Evolutionary conservation across 805 yeast species (phyloP).

Genomic region (Kodamaea kaohsiungensis): DNA sequence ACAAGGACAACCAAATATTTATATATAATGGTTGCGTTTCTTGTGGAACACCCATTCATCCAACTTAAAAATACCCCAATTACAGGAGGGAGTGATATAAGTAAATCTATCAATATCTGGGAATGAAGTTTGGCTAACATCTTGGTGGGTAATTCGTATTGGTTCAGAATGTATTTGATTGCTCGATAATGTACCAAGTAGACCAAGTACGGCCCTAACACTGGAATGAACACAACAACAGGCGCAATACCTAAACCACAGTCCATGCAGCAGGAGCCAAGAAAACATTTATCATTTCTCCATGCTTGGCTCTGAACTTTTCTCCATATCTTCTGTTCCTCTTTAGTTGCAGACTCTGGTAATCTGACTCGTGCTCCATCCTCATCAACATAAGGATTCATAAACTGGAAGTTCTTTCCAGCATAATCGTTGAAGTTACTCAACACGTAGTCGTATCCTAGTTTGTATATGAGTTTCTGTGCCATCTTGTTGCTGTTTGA

Average conservation of each 20-base stretch:
- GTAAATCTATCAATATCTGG: slow-evolving; percentile 71
- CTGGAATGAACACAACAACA: slow-evolving; percentile 68
- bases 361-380: slow-evolving; percentile 63
- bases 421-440: slow-evolving; percentile 68
- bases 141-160: slow-evolving; percentile 56
- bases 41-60: slow-evolving; percentile 82
- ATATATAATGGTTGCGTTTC: slow-evolving; percentile 84
- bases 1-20: slow-evolving; percentile 15
- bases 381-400: slow-evolving; percentile 64
- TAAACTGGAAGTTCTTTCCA: slow-evolving; percentile 61
- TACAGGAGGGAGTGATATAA: slow-evolving; percentile 76
- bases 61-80: slow-evolving; percentile 78
- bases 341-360: slow-evolving; percentile 50
- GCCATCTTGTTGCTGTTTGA: background rate
- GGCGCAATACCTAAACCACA: slow-evolving; percentile 83
- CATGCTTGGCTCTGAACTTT: slow-evolving; percentile 76
- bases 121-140: slow-evolving; percentile 71
- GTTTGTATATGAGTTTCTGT: slow-evolving; percentile 2
- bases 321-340: slow-evolving; percentile 72
- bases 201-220: slow-evolving; percentile 82
- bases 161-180: slow-evolving; percentile 57
- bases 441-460: slow-evolving; percentile 53
- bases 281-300: slow-evolving; percentile 80
- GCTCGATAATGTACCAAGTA: slow-evolving; percentile 75
- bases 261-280: slow-evolving; percentile 74